phyloP scores from a whole-genome alignment of 2,329 filamentous ascomycete genomes.

The Diaporthe citriasiana region DNA sequence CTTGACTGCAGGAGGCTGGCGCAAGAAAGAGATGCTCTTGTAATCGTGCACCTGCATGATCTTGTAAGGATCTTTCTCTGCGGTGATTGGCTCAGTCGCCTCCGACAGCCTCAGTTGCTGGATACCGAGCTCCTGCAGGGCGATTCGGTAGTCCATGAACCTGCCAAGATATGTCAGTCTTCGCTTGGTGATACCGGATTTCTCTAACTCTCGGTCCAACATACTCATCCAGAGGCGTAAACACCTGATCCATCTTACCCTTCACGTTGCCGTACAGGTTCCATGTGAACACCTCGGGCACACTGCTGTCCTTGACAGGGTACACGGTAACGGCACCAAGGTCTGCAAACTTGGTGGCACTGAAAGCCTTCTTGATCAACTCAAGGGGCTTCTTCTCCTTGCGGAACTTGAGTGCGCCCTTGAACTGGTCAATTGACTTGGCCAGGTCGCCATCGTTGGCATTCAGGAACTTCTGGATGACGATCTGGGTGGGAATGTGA shows the following conservation, averaged over 20 bases:
- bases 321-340: conserved; percentile 88
- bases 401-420: conserved; percentile 85
- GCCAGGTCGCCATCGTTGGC: conserved; percentile 84
- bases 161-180: conserved; percentile 57
- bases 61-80: conserved; percentile 86
- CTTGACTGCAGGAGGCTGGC: conserved; percentile 83
- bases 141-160: conserved; percentile 91
- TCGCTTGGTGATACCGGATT: not conserved
- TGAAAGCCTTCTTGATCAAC: conserved; percentile 75
- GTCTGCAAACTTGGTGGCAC: conserved; percentile 78
- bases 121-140: conserved; percentile 80
- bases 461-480: conserved; percentile 93
- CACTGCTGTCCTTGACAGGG: conserved; percentile 58
- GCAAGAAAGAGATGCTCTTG: conserved; percentile 86
- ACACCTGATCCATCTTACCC: conserved; percentile 82
- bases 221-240: conserved; percentile 85
- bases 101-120: conserved; percentile 78
- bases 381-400: conserved; percentile 80
- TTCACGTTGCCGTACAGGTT: conserved; percentile 94
- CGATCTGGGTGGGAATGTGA: conserved; percentile 82
- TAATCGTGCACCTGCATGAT: conserved; percentile 97
- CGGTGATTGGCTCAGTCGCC: conserved; percentile 79
- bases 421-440: conserved; percentile 83
- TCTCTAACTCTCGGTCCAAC: conserved; percentile 50
- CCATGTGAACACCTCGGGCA: conserved; percentile 81